phyloP scores from a whole-genome alignment of 345 rosid genomes.

The Eucalyptus dawsonii region DNA sequence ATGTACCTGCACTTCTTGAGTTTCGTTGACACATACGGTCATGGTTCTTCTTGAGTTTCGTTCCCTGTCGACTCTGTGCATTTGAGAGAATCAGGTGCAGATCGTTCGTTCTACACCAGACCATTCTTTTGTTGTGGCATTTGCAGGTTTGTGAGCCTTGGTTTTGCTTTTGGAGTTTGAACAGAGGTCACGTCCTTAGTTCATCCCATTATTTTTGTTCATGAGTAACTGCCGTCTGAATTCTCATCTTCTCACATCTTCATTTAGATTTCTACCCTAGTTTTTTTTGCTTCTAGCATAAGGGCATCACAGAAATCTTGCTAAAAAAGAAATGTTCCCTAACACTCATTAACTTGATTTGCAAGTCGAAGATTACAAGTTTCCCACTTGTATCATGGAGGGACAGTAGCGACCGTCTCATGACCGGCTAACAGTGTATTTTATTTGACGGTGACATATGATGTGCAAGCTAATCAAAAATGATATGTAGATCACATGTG shows the following conservation, averaged over 20 bases:
- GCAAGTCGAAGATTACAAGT: background rate
- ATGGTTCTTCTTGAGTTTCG: background rate
- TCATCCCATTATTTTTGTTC: background rate
- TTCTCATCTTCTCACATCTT: background rate
- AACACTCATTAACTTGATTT: background rate
- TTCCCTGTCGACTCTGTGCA: fast-evolving
- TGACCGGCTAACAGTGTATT: background rate
- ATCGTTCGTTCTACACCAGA: background rate
- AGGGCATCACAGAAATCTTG: background rate
- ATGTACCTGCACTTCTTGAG: background rate
- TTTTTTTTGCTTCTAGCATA: background rate
- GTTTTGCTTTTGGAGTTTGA: constrained; percentile 55
- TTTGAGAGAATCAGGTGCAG: background rate
- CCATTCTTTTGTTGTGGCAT: background rate
- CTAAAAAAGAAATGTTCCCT: background rate
- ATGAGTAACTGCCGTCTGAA: background rate
- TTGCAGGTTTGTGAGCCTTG: constrained; percentile 6
- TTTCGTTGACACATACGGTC: fast-evolving
- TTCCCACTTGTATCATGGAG: background rate
- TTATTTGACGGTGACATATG: background rate
- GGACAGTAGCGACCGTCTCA: fast-evolving
- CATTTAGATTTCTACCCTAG: background rate
- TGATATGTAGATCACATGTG: background rate
- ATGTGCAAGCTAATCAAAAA: background rate
- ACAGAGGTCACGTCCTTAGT: background rate